A percentile compares a stretch with the other conserved stretches of the same genome.
phyloP scores from a whole-genome alignment of 2,329 filamentous ascomycete species.

The Cytospora mali region DNA sequence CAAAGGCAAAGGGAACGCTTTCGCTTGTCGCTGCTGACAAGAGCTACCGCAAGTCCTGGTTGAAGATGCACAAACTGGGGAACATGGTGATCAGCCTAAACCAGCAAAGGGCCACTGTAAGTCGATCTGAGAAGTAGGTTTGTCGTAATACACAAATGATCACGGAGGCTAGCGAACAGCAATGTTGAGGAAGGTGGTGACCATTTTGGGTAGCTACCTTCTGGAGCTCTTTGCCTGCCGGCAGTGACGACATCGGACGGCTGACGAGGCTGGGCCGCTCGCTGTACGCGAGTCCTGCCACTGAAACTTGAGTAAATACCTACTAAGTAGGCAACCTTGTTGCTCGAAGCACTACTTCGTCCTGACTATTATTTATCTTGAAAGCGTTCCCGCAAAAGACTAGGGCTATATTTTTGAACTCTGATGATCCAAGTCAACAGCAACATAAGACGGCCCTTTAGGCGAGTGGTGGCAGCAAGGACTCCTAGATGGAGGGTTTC shows the following conservation, averaged over 20 bases:
- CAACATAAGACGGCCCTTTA: too few relatives aligned
- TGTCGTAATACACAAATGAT: background rate
- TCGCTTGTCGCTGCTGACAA: background rate
- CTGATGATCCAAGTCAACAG: too few relatives aligned
- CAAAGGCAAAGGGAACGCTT: background rate
- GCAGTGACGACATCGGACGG: background rate
- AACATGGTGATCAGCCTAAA: slow-evolving; percentile 20
- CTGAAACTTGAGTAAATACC: too few relatives aligned
- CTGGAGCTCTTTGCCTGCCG: slow-evolving; percentile 15
- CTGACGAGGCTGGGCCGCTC: background rate
- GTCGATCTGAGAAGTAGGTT: background rate
- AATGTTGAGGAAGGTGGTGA: background rate
- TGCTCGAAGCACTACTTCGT: background rate
- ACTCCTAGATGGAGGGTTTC: background rate
- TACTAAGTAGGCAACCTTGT: too few relatives aligned
- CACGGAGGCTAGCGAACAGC: background rate
- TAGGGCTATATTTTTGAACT: too few relatives aligned
- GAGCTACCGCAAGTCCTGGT: slow-evolving; percentile 25
- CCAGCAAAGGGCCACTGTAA: slow-evolving; percentile 1
- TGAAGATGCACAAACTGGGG: background rate
- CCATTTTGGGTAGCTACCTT: slow-evolving; percentile 3
- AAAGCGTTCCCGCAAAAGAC: background rate
- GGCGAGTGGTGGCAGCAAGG: background rate
- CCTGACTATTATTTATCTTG: too few relatives aligned
- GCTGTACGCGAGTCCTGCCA: background rate